Conservation (phyloP, 192 early-diverging fungal genomes). For the Borealophlyctis nickersoniae region DNA sequence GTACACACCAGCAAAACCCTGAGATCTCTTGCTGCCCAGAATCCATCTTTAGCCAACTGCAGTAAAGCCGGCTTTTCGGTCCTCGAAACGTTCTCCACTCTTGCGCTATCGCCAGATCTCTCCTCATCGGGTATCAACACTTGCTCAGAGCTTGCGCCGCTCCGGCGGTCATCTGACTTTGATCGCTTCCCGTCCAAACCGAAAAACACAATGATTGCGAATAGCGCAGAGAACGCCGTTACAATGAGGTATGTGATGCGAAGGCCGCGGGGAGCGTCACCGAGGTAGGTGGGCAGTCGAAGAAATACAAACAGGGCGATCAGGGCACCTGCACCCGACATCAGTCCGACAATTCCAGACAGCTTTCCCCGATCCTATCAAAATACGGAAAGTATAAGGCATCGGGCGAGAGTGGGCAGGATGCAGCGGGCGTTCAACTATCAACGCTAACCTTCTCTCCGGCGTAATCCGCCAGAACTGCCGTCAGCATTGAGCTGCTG, state of each 20-base stretch:
- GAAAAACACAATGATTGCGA: conserved; percentile 46
- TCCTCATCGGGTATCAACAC: too few relatives aligned
- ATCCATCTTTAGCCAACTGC: conserved; percentile 48
- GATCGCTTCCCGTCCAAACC: conserved; percentile 1
- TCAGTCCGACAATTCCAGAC: conserved; percentile 59
- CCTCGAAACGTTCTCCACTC: too few relatives aligned
- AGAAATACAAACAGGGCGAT: conserved; percentile 49
- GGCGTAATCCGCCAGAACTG: conserved; percentile 58
- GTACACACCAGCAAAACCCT: conserved; percentile 42
- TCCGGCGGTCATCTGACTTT: too few relatives aligned
- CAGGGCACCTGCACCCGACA: conserved; percentile 60
- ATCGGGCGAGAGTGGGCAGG: too few relatives aligned
- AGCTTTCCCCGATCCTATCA: conserved; percentile 37
- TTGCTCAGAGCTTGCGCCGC: too few relatives aligned
- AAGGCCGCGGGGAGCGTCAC: conserved; percentile 30
- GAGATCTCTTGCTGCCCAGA: conserved; percentile 57
- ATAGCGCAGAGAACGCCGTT: conserved; percentile 24
- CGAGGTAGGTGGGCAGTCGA: conserved; percentile 41
- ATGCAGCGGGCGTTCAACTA: not conserved
- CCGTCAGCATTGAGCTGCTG: conserved; percentile 65
- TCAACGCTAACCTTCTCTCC: conserved; percentile 39
- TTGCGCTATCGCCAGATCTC: too few relatives aligned
- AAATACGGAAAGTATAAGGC: not conserved
- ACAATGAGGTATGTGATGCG: conserved; percentile 37
- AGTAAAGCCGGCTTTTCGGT: conserved; percentile 1